Evolutionary conservation across 805 yeast species (phyloP), one percentile per base, ranked within the genome.

Genomic region (Pichia manshurica): DNA sequence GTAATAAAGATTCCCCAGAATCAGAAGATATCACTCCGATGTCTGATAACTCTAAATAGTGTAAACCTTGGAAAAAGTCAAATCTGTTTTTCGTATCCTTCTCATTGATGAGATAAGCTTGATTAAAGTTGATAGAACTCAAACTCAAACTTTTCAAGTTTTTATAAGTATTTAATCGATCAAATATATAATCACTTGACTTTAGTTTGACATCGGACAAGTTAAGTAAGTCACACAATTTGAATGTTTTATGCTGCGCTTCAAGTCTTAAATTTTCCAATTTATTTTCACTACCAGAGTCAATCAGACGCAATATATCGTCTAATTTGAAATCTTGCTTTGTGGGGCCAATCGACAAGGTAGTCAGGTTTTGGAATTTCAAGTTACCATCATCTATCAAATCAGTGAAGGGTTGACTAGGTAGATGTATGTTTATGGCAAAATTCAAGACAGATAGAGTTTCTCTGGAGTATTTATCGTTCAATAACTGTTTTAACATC

Each of bases 341-440:
- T 16, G 54, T 44, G 5, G 59, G 57, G 7, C 54, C 54, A 5
- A 56, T 34, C 9, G 55, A 44, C 9, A 57, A 34, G 3, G 44
- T 45, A 8, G 29, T 20, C 19, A 53, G 39, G 31, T 48, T 40
- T n/a, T 36, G 33, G 10, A 52, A 52, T 20, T 23, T 36, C 9
- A 36, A 22, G 22, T 36, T 17, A 7, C 36, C 16, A 17, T 19
- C 3, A 1, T 32, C 23, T 21, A 37, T 39, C 12, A 50, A 28
- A 20, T 41, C 33, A 16, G 34, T 37, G 2, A 50, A 29, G 13
- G 43, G 37, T 20, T 31, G 29, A 5, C 16, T 20, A 12, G 39
- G 23, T 9, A 41, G n/a, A 38, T 44, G 40, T 13, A 29, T 22
- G 45, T 50, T 47, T 10, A 51, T 36, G 19, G n/a, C 41, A 34